Conservation (phyloP, 768 basidiomycete species). For the Mycena rosella region DNA sequence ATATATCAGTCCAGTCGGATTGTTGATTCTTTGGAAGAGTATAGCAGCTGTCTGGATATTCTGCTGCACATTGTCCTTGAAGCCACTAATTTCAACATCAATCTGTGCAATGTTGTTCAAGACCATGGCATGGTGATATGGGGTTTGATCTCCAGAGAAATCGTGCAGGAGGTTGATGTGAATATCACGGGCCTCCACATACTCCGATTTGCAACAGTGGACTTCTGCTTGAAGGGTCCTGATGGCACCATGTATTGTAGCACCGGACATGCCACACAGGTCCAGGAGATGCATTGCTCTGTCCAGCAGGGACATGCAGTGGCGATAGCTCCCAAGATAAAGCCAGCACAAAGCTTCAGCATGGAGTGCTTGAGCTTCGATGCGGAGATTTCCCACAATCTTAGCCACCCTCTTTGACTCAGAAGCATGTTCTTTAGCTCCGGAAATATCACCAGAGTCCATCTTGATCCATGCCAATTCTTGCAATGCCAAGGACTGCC, state of each 20-base stretch:
- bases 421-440: not conserved
- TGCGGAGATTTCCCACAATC: not conserved
- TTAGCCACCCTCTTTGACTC: not conserved
- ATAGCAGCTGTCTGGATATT: not conserved
- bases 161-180: not conserved
- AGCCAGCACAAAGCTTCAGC: not conserved
- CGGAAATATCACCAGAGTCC: not conserved
- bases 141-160: not conserved
- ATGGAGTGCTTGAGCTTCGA: not conserved
- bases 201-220: not conserved
- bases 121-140: not conserved
- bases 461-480: no score
- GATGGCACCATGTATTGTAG: not conserved
- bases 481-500: no score
- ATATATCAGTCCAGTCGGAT: not conserved
- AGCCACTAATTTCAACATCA: not conserved
- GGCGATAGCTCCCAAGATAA: not conserved
- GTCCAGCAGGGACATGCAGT: not conserved
- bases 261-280: not conserved
- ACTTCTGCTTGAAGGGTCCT: not conserved
- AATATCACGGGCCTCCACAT: not conserved
- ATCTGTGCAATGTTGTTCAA: not conserved
- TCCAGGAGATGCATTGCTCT: not conserved
- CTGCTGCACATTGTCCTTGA: not conserved
- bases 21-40: not conserved